Percentiles rank a stretch among this genome's conserved stretches.
phyloP scores from a whole-genome alignment of 768 basidiomycete species.

The Dioszegia crocea region DNA sequence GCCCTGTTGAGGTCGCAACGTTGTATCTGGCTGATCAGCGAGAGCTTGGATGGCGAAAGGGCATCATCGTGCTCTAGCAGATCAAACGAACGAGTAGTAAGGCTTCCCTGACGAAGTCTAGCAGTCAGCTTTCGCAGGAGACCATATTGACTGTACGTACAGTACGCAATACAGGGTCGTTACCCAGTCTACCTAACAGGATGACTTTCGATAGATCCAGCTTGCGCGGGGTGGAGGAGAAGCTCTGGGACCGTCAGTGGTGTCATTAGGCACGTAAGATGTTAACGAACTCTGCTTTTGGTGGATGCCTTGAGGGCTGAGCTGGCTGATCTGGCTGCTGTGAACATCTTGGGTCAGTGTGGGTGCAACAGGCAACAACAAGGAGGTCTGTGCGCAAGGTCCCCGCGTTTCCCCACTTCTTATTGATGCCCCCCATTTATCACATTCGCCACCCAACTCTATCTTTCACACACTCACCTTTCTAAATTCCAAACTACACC shows the following conservation, averaged over 20 bases:
- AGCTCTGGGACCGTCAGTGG: conserved; percentile 13
- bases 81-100: conserved; percentile 38
- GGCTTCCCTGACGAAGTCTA: conserved; percentile 30
- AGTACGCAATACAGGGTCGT: conserved; percentile 25
- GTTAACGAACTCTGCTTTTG: background rate
- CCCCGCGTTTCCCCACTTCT: too few species aligned
- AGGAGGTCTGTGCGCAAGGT: too few species aligned
- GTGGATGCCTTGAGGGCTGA: background rate
- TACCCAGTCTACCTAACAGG: conserved; percentile 31
- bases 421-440: background rate
- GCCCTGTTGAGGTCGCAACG: conserved; percentile 24
- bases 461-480: too few species aligned
- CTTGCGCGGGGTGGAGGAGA: conserved; percentile 18
- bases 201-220: conserved; percentile 29
- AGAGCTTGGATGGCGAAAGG: background rate
- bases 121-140: background rate
- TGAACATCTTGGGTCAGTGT: background rate
- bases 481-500: too few species aligned
- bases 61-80: too few species aligned
- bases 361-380: background rate
- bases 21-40: conserved; percentile 17
- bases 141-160: conserved; percentile 5
- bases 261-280: background rate
- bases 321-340: background rate
- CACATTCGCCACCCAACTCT: background rate